Conservation (phyloP, 495 filamentous ascomycete species). For the Aspergillus indologenus region DNA sequence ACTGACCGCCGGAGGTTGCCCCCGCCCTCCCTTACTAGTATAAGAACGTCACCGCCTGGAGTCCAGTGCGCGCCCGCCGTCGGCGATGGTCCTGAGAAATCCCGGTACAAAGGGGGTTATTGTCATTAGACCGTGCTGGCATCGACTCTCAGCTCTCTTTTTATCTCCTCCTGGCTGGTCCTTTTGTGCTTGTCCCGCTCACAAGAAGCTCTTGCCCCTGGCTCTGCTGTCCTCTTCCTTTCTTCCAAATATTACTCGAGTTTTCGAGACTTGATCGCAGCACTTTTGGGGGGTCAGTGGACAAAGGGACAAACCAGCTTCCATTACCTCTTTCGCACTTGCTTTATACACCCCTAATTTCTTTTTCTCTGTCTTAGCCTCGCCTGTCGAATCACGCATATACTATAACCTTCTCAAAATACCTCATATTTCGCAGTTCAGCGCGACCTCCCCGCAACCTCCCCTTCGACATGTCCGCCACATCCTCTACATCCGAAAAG, state of each 20-base stretch:
- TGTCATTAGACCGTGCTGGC: neutral
- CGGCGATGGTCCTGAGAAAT: neutral
- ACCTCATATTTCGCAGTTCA: neutral
- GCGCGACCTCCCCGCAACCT: neutral
- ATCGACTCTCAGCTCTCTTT: neutral
- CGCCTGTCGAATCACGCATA: neutral
- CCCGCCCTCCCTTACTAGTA: neutral
- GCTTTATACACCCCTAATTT: slow-evolving; percentile 1
- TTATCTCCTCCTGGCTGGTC: neutral
- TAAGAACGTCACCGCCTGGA: slow-evolving; percentile 36
- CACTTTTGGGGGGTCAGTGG: neutral
- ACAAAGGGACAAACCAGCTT: neutral
- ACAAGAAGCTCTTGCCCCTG: neutral
- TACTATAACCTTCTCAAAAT: slow-evolving; percentile 2
- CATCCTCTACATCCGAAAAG: slow-evolving; percentile 52
- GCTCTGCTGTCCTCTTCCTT: neutral
- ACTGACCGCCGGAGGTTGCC: neutral
- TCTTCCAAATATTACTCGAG: neutral
- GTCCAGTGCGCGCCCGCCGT: slow-evolving; percentile 12
- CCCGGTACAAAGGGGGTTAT: neutral
- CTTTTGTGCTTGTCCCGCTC: neutral
- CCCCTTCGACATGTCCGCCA: slow-evolving; percentile 30
- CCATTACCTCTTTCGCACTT: neutral
- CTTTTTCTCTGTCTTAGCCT: neutral
- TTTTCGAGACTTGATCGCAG: neutral